These are phyloP conservation scores for Kodamaea fukazawae DNA, from an alignment of 805 yeast species.

Conservation along the genomic window DNA sequence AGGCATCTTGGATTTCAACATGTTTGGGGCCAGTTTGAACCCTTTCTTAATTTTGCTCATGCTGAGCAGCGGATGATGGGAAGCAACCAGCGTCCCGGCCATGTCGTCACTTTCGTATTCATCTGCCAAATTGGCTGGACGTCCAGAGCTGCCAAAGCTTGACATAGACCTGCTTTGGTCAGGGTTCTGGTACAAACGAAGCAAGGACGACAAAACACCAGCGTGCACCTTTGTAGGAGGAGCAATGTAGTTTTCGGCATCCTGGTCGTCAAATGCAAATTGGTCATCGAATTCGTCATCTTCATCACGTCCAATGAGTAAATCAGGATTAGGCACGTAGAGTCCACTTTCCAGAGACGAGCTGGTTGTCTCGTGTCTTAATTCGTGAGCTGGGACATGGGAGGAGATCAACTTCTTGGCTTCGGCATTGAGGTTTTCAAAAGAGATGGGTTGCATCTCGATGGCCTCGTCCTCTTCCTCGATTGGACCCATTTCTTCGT, in stretches of 20 bases:
- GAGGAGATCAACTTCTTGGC: slow-evolving; percentile 54
- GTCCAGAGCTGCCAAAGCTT: slow-evolving; percentile 17
- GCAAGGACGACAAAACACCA: slow-evolving; percentile 79
- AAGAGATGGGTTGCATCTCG: slow-evolving; percentile 44
- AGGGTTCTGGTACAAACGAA: slow-evolving; percentile 63
- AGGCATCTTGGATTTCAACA: slow-evolving; percentile 13
- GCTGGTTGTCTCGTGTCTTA: slow-evolving; percentile 1
- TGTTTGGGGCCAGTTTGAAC: slow-evolving; percentile 27
- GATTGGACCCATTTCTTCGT: slow-evolving; percentile 19
- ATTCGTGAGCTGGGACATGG: slow-evolving; percentile 36
- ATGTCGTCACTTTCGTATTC: slow-evolving; percentile 3
- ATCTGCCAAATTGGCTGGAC: slow-evolving; percentile 6
- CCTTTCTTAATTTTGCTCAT: slow-evolving; percentile 28
- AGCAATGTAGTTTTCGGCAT: slow-evolving; percentile 33
- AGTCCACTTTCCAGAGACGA: slow-evolving; percentile 12
- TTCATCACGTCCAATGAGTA: slow-evolving; percentile 28
- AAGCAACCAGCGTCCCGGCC: background rate
- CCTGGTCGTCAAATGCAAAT: slow-evolving; percentile 29
- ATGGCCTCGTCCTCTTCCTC: slow-evolving; percentile 26
- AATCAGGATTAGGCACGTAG: slow-evolving; percentile 46
- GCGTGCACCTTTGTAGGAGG: slow-evolving; percentile 64
- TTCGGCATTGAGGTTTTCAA: slow-evolving; percentile 45
- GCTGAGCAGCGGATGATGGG: slow-evolving; percentile 2
- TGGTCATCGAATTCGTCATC: slow-evolving; percentile 28
- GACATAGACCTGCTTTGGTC: slow-evolving; percentile 26